These are phyloP conservation scores for Apophysomyces elegans DNA, from an alignment of 371 early-diverging fungal species.

Conservation along the genomic window DNA sequence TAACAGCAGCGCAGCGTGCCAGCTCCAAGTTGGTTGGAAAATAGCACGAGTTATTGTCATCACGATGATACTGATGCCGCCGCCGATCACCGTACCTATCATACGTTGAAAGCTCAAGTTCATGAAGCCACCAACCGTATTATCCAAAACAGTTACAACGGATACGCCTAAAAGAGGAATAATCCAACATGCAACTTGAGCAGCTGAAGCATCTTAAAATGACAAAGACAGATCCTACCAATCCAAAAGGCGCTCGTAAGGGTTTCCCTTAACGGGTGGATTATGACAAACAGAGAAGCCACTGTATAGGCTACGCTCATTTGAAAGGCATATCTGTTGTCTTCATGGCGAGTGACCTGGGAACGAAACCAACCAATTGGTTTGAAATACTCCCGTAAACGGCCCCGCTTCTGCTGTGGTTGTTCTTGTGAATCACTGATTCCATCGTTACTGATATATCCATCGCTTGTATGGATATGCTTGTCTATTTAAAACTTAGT, in stretches of 20 bases:
- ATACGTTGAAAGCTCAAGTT: conserved; percentile 37
- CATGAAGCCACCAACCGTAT: conserved; percentile 40
- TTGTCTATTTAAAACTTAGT: no score
- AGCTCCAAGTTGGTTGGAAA: conserved; percentile 32
- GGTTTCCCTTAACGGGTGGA: conserved; percentile 11
- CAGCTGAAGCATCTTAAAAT: no score
- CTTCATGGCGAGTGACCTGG: not conserved
- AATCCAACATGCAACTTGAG: not conserved
- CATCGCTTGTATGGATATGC: no score
- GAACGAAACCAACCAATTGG: no score
- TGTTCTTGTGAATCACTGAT: no score
- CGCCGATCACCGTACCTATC: conserved; percentile 41
- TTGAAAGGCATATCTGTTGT: conserved; percentile 27
- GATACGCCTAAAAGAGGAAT: conserved; percentile 32
- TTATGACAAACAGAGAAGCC: conserved; percentile 18
- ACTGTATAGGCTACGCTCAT: conserved; percentile 18
- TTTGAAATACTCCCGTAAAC: no score
- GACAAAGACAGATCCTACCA: conserved; percentile 7
- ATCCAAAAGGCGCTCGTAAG: conserved; percentile 23
- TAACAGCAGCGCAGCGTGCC: conserved; percentile 28
- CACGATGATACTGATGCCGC: conserved; percentile 29
- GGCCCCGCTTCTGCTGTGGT: no score
- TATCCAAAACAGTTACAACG: conserved; percentile 41
- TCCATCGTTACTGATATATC: no score
- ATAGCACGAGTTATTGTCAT: conserved; percentile 39